A percentile compares a stretch with the other conserved stretches of the same genome.
phyloP scores from a whole-genome alignment of 2,329 filamentous ascomycete genomes.

The Talaromyces rugulosus region DNA sequence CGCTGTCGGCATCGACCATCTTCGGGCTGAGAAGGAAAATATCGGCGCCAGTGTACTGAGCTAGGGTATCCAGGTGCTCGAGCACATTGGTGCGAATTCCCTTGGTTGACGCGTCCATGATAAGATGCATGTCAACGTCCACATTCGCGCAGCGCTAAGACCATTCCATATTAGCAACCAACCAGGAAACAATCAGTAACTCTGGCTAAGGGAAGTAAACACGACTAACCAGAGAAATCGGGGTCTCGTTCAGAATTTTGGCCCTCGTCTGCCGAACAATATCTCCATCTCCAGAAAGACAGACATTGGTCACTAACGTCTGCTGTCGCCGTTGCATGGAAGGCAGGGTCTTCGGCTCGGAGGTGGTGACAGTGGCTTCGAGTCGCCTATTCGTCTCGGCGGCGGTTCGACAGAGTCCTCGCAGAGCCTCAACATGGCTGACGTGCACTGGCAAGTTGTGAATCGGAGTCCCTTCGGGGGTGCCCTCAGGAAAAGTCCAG shows the following conservation, averaged over 20 bases:
- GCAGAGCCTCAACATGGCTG: conserved; percentile 76
- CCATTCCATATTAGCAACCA: not conserved
- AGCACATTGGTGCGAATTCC: conserved; percentile 72
- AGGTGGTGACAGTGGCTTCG: conserved; percentile 78
- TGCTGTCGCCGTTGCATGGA: conserved; percentile 46
- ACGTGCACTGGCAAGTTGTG: conserved; percentile 90
- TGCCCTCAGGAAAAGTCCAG: conserved; percentile 90
- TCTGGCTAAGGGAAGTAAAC: conserved; percentile 12
- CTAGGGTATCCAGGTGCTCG: conserved; percentile 80
- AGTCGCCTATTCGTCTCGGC: conserved; percentile 67
- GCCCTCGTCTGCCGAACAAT: conserved; percentile 85
- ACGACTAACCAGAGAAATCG: conserved; percentile 77
- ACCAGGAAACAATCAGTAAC: not conserved
- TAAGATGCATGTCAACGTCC: conserved; percentile 86
- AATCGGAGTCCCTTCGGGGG: conserved; percentile 75
- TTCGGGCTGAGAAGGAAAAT: conserved; percentile 94
- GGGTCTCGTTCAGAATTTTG: conserved; percentile 84
- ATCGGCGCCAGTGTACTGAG: conserved; percentile 86
- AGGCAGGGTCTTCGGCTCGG: conserved; percentile 65
- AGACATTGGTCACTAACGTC: conserved; percentile 77
- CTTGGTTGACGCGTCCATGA: conserved; percentile 68
- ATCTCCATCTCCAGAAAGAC: conserved; percentile 81
- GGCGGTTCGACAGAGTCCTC: conserved; percentile 76
- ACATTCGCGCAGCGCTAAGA: conserved; percentile 82
- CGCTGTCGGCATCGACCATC: conserved; percentile 70